These are phyloP conservation scores for Pisolithus tinctorius DNA, from an alignment of 768 basidiomycete species.

Conservation along the genomic window DNA sequence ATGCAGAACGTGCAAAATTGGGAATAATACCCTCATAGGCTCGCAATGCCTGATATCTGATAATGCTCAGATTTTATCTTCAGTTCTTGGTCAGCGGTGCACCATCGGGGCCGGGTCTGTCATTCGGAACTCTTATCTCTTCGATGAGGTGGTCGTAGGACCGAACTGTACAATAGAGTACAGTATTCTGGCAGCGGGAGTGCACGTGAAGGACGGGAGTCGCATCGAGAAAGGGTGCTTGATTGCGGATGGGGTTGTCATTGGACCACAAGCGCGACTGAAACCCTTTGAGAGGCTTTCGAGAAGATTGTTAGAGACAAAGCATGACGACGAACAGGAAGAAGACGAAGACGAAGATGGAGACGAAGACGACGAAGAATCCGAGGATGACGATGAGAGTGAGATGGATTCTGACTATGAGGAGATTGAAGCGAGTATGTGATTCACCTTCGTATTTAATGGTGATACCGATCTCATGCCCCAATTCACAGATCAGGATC, in stretches of 20 bases:
- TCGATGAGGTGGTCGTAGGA: conserved; percentile 69
- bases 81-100: conserved; percentile 75
- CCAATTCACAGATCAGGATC: conserved; percentile 39
- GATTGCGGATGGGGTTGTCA: conserved; percentile 71
- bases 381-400: conserved; percentile 23
- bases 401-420: conserved; percentile 56
- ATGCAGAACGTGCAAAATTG: conserved; percentile 71
- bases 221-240: conserved; percentile 70
- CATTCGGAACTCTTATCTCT: conserved; percentile 75
- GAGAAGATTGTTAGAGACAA: conserved; percentile 33
- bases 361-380: conserved; percentile 26
- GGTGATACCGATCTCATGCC: neutral
- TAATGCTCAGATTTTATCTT: conserved; percentile 57
- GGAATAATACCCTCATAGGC: conserved; percentile 82
- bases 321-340: conserved; percentile 27
- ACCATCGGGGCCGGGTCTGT: conserved; percentile 63
- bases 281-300: conserved; percentile 70
- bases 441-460: neutral
- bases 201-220: conserved; percentile 61
- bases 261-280: conserved; percentile 69
- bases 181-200: conserved; percentile 77
- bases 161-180: conserved; percentile 64
- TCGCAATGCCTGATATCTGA: conserved; percentile 62
- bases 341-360: conserved; percentile 28
- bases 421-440: conserved; percentile 60